Evolutionary conservation across 2,329 filamentous ascomycete genomes (phyloP).

Genomic region (Apiospora arundinis): DNA sequence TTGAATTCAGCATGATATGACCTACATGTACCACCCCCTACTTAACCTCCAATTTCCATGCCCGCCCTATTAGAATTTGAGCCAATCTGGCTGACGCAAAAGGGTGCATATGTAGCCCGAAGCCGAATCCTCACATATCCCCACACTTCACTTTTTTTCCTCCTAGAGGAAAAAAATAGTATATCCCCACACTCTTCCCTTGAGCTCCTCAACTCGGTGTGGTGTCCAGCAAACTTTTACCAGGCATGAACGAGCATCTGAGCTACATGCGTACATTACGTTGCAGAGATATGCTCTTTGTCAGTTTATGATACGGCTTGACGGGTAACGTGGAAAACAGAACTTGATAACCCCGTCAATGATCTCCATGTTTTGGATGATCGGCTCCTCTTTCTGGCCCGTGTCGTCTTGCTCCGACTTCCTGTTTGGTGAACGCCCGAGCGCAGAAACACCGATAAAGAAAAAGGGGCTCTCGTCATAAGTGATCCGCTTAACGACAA

Average conservation of each 20-base stretch:
- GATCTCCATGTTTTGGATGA: conserved; percentile 15
- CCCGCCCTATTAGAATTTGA: conserved; percentile 5
- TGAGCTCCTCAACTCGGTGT: neutral
- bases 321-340: neutral
- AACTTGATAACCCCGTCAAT: neutral
- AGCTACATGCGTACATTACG: neutral
- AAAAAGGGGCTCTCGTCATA: conserved; percentile 19
- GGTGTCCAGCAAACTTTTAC: neutral
- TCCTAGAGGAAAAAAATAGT: neutral
- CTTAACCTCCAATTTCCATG: neutral
- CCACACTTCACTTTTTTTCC: neutral
- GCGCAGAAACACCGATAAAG: conserved; percentile 9
- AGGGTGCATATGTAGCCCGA: conserved; percentile 3
- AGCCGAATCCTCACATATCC: neutral
- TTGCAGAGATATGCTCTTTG: neutral
- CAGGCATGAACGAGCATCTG: neutral
- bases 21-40: neutral
- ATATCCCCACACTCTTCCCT: neutral
- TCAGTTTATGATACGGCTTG: no score
- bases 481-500: conserved; percentile 14
- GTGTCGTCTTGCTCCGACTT: conserved; percentile 18
- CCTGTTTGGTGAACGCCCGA: conserved; percentile 9
- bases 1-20: neutral
- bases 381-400: conserved; percentile 24
- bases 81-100: neutral